Percentiles rank a stretch among this genome's conserved stretches.
Evolutionary conservation across 2,329 filamentous ascomycete genomes (phyloP).

Genomic region (Xylariaceae sp.): DNA sequence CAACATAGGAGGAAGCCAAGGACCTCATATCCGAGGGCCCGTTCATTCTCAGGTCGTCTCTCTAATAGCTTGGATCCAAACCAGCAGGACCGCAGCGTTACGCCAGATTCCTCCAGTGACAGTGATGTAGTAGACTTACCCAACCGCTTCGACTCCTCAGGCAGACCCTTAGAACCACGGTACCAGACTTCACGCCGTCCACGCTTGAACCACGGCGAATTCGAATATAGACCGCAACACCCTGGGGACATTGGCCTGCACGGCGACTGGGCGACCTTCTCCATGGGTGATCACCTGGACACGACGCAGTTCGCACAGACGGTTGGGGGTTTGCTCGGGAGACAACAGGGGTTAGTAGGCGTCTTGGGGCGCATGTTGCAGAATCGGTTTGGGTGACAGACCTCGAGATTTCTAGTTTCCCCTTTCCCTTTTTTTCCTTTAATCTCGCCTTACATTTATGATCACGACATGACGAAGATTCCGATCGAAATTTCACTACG

Average conservation of each 20-base stretch:
- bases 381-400: slow-evolving; percentile 1
- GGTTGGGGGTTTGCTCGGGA: slow-evolving; percentile 13
- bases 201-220: slow-evolving; percentile 11
- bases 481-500: background rate
- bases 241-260: slow-evolving; percentile 10
- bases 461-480: background rate
- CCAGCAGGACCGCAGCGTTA: too few species aligned
- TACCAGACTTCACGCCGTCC: slow-evolving; percentile 4
- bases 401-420: background rate
- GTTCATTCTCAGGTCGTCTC: too few species aligned
- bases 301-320: slow-evolving; percentile 8
- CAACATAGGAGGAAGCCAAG: too few species aligned
- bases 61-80: too few species aligned
- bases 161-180: slow-evolving; percentile 23
- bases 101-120: slow-evolving; percentile 15
- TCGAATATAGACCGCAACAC: slow-evolving; percentile 18
- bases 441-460: background rate
- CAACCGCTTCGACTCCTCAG: slow-evolving; percentile 32
- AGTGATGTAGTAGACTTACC: slow-evolving; percentile 32
- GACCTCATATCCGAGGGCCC: too few species aligned
- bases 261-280: slow-evolving; percentile 14
- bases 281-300: slow-evolving; percentile 1
- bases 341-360: slow-evolving; percentile 15
- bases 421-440: background rate
- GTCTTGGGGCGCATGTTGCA: slow-evolving; percentile 15